Evolutionary conservation across 352 stramenopile genomes (phyloP).

Genomic region (Phytophthora crassamura): DNA sequence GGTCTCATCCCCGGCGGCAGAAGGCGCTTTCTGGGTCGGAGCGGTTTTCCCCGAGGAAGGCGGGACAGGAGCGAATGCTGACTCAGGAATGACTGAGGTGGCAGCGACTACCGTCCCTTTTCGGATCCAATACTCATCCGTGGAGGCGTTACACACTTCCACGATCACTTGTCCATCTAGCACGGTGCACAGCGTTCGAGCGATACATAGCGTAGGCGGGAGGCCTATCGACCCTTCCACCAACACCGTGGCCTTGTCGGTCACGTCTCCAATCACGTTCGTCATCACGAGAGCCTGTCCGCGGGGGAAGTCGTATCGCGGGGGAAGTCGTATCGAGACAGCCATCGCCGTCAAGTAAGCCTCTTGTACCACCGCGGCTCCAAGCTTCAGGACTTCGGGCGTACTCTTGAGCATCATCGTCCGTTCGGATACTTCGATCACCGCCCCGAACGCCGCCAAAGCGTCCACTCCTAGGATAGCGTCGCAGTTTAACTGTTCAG

Average conservation of each 20-base stretch:
- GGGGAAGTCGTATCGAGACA: too few relatives aligned
- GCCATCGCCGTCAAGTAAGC: not conserved
- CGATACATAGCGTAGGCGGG: not conserved
- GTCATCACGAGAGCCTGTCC: constrained; percentile 7
- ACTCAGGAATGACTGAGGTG: too few relatives aligned
- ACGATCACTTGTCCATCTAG: not conserved
- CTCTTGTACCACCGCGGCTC: not conserved
- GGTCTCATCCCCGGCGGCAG: too few relatives aligned
- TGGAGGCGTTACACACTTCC: constrained; percentile 7
- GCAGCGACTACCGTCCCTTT: not conserved
- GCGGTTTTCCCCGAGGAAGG: too few relatives aligned
- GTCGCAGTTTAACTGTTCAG: not conserved
- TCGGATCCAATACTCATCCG: constrained; percentile 3
- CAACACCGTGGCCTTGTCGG: not conserved
- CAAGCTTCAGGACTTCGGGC: not conserved
- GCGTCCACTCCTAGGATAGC: constrained; percentile 5
- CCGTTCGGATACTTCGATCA: not conserved
- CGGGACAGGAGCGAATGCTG: too few relatives aligned
- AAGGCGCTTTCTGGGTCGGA: too few relatives aligned
- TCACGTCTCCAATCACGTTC: not conserved
- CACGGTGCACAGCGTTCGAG: constrained; percentile 3
- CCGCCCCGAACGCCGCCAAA: not conserved
- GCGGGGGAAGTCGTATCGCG: not conserved
- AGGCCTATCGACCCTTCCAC: not conserved
- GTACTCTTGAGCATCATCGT: constrained; percentile 1